Base-by-base conservation (phyloP, 768 basidiomycete genomes). In the Tylopilus plumbeoviolaceoides region DNA sequence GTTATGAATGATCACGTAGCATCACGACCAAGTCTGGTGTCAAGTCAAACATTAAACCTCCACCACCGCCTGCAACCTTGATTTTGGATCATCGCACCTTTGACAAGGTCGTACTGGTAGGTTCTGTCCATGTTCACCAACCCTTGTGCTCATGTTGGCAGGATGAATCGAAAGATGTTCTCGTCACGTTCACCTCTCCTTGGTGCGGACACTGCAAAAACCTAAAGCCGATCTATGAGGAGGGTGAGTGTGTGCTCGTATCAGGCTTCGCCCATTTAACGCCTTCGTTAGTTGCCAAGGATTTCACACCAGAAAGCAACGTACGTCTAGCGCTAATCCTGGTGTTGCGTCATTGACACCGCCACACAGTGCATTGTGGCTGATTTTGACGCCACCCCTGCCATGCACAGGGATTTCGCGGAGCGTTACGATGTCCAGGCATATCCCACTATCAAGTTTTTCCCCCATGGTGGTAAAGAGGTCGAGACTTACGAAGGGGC, bases 131-230 rank as follows among this genome's bases (percentile, higher is more conserved):
- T 45, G 20, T 47, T 8, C 33, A 27, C 3, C 20, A 10, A 18
- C 20, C 8, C 14, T 10, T n/a, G 47, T 47, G n/a, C 23, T 59
- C 10, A 20, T 38, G 17, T 17, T 1, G 35, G 21, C 55, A 87
- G 81, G 82, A 91, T 61, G 63, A 76, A 21, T 72, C 76, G 21
- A 95, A 95, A 72, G 82, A 94, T 61, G 90, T 91, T 41, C 75
- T 98, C 21, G 91, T 95, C 43, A 76, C 88, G 1, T 91, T 89
- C 74, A 91, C 87, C 54, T 89, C 88, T 23, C 82, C 83, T 36
- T 87, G 90, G 91, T 95, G 95, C 60, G 92, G 93, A 28, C 94
- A 98, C 76, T 98, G 95, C 81, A 98, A 98, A 75, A 78, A 55
- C 58, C 68, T 97, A 70, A 95, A 95, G 70, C 93, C 94, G 18